These are phyloP conservation scores for Fusarium pseudoanthophilum DNA, from an alignment of 2,329 filamentous ascomycete genomes.

Conservation along the genomic window DNA sequence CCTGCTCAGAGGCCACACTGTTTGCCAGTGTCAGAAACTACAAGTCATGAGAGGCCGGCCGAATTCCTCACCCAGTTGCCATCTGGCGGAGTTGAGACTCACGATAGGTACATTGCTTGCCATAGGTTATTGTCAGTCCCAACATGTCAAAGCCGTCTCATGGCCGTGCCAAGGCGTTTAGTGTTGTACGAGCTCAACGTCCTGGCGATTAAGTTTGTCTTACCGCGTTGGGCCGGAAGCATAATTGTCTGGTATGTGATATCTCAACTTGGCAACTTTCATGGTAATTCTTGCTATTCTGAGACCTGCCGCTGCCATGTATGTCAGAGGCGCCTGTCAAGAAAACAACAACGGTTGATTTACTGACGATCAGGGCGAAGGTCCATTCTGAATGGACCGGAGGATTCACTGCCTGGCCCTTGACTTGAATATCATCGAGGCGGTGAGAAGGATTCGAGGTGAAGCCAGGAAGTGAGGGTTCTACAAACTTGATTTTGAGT, in stretches of 20 bases:
- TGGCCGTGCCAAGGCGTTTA: neutral
- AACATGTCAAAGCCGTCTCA: neutral
- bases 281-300: neutral
- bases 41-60: no score
- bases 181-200: neutral
- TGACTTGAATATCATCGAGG: neutral
- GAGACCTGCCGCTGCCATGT: neutral
- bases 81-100: rapidly evolving
- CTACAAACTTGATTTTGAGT: rapidly evolving
- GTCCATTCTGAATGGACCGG: neutral
- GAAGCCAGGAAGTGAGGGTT: neutral
- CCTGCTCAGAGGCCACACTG: rapidly evolving
- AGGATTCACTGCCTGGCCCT: neutral
- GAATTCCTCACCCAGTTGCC: rapidly evolving
- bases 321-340: neutral
- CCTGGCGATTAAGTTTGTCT: neutral
- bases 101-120: neutral
- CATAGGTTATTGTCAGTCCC: rapidly evolving
- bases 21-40: no score
- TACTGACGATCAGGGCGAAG: neutral
- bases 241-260: conserved; percentile 27
- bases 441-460: neutral
- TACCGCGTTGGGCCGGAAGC: neutral
- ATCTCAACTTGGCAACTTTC: neutral
- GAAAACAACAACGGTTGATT: neutral